Evolutionary conservation across 257 asterid genomes (phyloP), one percentile per base, ranked within the genome.

Genomic region (Forsythia suspensa): DNA sequence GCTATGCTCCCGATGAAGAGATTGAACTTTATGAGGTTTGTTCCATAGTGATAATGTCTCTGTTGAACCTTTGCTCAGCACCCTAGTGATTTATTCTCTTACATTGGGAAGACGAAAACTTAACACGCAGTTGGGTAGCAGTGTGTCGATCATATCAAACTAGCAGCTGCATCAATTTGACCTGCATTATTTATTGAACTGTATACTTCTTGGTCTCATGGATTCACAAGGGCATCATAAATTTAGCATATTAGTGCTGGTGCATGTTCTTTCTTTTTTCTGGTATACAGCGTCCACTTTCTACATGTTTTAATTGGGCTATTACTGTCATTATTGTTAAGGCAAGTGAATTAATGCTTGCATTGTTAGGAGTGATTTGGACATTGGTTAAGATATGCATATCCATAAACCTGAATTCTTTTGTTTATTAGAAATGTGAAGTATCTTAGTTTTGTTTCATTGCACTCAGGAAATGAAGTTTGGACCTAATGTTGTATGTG

Each of bases 11-110:
- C 21, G 86, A 85, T 65, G 91, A 85, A 85, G 89, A 83, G 46
- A 85, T 87, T 72, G 87, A 83, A 73, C 89, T 87, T 46, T 83
- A 74, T 71, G 86, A 87, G 91, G 91, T 87, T 81, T 75, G 84
- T 81, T 79, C 16, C 77, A 69, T 36, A 34, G 20, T 69, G 37
- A 20, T 20, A 4, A 6, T 20, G 36, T 7, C 9, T 59, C 13
- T 66, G 74, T 38, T 51, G 34, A 66, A 16, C 66, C 71, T 61
- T 13, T 63, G 63, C 59, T 4, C 29, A 11, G 57, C 42, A 39
- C 57, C 38, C 79, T 72, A 37, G 5, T 61, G 48, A 76, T 70
- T 21, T 71, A 37, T 21, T 74, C 41, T 77, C 39, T 46, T 13
- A 46, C 55, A 75, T 65, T 16, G 24, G 24, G 52, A 79, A 39